phyloP scores from a whole-genome alignment of 768 basidiomycete species.

The Xerocomellus intermedius region DNA sequence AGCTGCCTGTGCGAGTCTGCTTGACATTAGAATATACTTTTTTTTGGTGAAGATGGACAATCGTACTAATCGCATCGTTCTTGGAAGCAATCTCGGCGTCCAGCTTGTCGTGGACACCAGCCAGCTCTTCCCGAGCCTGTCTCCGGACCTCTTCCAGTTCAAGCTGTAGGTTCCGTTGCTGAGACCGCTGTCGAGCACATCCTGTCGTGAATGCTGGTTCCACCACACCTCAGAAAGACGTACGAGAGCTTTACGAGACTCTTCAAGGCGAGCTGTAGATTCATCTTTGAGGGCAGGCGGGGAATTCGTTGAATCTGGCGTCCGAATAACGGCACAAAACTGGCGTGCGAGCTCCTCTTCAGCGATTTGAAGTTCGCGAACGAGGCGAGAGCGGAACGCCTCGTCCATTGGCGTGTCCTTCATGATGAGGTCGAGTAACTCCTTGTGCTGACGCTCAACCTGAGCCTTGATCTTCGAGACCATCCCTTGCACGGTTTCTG shows the following conservation, averaged over 20 bases:
- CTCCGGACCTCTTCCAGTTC: constrained; percentile 66
- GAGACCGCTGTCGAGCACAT: constrained; percentile 47
- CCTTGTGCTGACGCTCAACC: constrained; percentile 67
- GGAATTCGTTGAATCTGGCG: constrained; percentile 45
- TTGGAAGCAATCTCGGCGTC: constrained; percentile 50
- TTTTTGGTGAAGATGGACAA: background rate
- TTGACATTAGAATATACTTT: background rate
- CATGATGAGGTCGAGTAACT: constrained; percentile 65
- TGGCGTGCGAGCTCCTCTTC: constrained; percentile 42
- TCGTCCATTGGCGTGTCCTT: constrained; percentile 56
- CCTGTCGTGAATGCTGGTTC: background rate
- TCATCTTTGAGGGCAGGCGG: constrained; percentile 40
- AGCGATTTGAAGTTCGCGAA: constrained; percentile 59
- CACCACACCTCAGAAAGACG: constrained; percentile 15
- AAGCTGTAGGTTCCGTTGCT: constrained; percentile 60
- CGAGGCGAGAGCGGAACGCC: constrained; percentile 57
- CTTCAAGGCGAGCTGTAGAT: too few species aligned
- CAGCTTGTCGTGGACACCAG: constrained; percentile 53
- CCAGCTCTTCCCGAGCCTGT: constrained; percentile 62
- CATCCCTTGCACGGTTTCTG: constrained; percentile 48
- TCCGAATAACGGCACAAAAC: constrained; percentile 31
- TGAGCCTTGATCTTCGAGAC: constrained; percentile 57
- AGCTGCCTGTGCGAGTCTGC: constrained; percentile 59
- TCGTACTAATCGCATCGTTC: constrained; percentile 58
- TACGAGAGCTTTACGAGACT: constrained; percentile 69